Conservation (phyloP, 441 rosid genomes). For the Biscutella laevigata region DNA sequence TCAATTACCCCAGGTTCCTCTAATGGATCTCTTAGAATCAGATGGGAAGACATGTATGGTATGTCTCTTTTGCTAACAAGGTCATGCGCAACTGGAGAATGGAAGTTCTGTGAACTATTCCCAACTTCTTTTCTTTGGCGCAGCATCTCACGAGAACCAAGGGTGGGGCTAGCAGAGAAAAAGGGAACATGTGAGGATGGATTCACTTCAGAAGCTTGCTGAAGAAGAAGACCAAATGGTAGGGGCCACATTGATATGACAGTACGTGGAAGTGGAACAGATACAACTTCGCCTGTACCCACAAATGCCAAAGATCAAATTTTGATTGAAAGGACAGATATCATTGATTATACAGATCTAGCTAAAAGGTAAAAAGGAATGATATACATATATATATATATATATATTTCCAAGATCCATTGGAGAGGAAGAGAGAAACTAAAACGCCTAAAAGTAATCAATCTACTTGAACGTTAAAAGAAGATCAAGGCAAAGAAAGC, state of each 20-base stretch:
- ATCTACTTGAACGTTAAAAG: background rate
- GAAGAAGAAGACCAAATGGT: slow-evolving; percentile 85
- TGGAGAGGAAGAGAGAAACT: background rate
- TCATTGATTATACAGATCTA: slow-evolving; percentile 14
- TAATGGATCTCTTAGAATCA: slow-evolving; percentile 69
- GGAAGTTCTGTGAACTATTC: slow-evolving; percentile 38
- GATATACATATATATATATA: too few relatives aligned
- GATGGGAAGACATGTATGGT: slow-evolving; percentile 52
- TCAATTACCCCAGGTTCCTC: slow-evolving; percentile 74
- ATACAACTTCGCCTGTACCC: slow-evolving; percentile 66
- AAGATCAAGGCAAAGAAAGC: background rate
- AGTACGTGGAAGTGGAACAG: slow-evolving; percentile 57
- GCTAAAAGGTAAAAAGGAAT: background rate
- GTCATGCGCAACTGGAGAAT: slow-evolving; percentile 36
- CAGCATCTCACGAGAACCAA: slow-evolving; percentile 47
- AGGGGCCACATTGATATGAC: slow-evolving; percentile 87
- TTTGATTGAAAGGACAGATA: background rate
- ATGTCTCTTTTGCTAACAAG: slow-evolving; percentile 41
- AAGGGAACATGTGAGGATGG: slow-evolving; percentile 33
- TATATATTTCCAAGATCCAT: background rate
- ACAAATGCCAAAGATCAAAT: slow-evolving; percentile 12
- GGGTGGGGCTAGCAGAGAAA: slow-evolving; percentile 44
- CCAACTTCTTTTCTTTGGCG: slow-evolving; percentile 58
- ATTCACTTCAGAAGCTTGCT: slow-evolving; percentile 55
- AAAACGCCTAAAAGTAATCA: background rate